Base-by-base conservation (phyloP, 768 basidiomycete genomes). In the Leucogyrophana mollusca region DNA sequence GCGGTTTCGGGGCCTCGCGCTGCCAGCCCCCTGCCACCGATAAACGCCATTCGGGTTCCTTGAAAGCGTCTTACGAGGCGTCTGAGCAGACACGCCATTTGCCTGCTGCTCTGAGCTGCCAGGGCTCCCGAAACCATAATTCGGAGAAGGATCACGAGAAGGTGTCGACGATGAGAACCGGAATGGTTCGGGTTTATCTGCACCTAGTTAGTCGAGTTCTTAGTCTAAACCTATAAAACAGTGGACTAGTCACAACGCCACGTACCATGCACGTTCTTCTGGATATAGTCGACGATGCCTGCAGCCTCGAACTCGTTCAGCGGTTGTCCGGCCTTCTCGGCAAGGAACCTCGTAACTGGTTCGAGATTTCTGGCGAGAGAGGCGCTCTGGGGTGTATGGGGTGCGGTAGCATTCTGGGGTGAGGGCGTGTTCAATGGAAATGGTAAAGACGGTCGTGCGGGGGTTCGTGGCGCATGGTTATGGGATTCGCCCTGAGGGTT, bases 11-110 rank as follows among this genome's bases (percentile, higher is more conserved):
- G 73, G 68, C 55, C 76, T 82, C 10, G 88, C 80, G 54, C 85
- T 88, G 34, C 87, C 87, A 24, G 72, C 83, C n/a, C 88, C 89
- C 53, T 82, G 77, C 83, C 84, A 89, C 39, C 74, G 73, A 63
- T 85, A 85, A 25, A 68, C 58, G 17, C 88, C 88, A 58, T 90
- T 91, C 0, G 88, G 88, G 56, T 91, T 91, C 58, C 70, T 79
- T 17, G 73, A 59, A 6, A 90, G 67, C 9, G 74, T 81, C 57
- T 76, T 82, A 14, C 74, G 74, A 4, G 80, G 71, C 13, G 73
- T 58, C 30, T 65, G 67, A 4, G 45, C 47, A 13, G 43, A n/a
- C 32, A 46, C 45, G 24, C 47, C 47, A 20, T 16, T 17, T 37
- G 8, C 20, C 13, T 30, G 27, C 6, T 7, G 7, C 6, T 30